These are phyloP conservation scores for Orbilia oligospora DNA, from an alignment of 2,329 filamentous ascomycete species.

Conservation along the genomic window DNA sequence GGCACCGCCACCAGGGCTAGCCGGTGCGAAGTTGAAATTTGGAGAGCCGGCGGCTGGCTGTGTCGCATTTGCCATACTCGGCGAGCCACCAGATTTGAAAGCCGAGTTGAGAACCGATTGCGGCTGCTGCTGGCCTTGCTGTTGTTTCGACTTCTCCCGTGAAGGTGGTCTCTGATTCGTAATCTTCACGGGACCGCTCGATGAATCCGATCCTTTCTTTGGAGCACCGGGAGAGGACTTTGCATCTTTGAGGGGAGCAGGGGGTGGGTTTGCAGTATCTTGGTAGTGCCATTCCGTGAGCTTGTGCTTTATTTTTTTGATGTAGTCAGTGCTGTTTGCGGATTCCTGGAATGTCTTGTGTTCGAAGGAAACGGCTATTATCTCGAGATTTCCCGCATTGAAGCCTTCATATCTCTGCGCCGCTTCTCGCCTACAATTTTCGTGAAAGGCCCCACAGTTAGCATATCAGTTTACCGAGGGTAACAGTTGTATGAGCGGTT, in stretches of 20 bases:
- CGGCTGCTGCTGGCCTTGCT: constrained; percentile 43
- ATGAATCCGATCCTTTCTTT: constrained; percentile 52
- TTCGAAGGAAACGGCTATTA: constrained; percentile 64
- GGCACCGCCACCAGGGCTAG: constrained; percentile 41
- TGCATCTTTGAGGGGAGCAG: constrained; percentile 52
- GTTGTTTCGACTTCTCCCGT: constrained; percentile 52
- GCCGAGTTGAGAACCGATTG: constrained; percentile 52
- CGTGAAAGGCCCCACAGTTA: constrained; percentile 15
- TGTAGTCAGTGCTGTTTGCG: constrained; percentile 62
- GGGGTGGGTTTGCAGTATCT: constrained; percentile 50
- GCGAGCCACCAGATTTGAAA: constrained; percentile 47
- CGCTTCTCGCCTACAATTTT: constrained; percentile 60
- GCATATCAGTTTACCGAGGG: constrained; percentile 25
- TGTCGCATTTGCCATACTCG: constrained; percentile 52
- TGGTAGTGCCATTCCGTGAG: constrained; percentile 64
- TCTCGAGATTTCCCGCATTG: constrained; percentile 63
- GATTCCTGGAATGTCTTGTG: constrained; percentile 64
- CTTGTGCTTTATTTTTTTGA: constrained; percentile 62
- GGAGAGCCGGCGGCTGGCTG: constrained; percentile 48
- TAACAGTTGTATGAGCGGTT: constrained; percentile 52
- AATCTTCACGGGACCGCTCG: constrained; percentile 50
- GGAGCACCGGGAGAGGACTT: constrained; percentile 46
- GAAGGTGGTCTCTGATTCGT: constrained; percentile 58
- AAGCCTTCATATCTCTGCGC: constrained; percentile 63
- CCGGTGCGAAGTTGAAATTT: constrained; percentile 57